These are phyloP conservation scores for Pseudognaphalium luteoalbum DNA, from an alignment of 129 eudicot genomes.

Conservation along the genomic window DNA sequence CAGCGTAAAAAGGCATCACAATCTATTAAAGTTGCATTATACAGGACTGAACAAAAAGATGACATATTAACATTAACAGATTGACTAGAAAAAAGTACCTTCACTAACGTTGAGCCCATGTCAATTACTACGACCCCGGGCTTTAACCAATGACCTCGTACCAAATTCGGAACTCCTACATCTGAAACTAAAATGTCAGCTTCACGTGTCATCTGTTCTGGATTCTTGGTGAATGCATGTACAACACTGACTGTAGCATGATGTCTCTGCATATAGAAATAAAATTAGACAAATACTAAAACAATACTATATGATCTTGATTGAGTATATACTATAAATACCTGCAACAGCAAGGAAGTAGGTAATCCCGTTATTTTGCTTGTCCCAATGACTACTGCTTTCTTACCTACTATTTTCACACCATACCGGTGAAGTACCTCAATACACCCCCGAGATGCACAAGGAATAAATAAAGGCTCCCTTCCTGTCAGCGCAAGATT, in stretches of 20 bases:
- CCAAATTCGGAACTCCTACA: slow-evolving; percentile 55
- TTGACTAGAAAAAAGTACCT: slow-evolving; percentile 28
- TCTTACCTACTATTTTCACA: slow-evolving; percentile 56
- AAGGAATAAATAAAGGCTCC: slow-evolving; percentile 74
- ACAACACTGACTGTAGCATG: slow-evolving; percentile 56
- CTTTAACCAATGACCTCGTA: slow-evolving; percentile 62
- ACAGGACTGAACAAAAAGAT: not conserved
- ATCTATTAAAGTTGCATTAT: not conserved
- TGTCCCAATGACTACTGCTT: slow-evolving; percentile 70
- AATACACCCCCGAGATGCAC: slow-evolving; percentile 67
- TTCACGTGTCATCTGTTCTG: slow-evolving; percentile 45
- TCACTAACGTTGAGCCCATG: slow-evolving; percentile 50
- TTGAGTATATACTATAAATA: slow-evolving; percentile 9
- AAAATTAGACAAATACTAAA: not conserved
- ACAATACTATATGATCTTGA: not conserved
- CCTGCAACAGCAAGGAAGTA: slow-evolving; percentile 66
- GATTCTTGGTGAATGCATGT: slow-evolving; percentile 51
- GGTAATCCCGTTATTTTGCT: slow-evolving; percentile 68
- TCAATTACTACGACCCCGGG: slow-evolving; percentile 64
- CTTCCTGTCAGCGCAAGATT: slow-evolving; percentile 67
- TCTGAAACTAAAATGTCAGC: slow-evolving; percentile 60
- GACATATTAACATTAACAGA: not conserved
- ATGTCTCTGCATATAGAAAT: slow-evolving; percentile 46
- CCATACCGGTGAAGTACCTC: slow-evolving; percentile 62
- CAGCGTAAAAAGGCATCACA: slow-evolving; percentile 11